Base-by-base conservation (phyloP, 2,329 filamentous ascomycete genomes). In the Alternaria alternata region DNA sequence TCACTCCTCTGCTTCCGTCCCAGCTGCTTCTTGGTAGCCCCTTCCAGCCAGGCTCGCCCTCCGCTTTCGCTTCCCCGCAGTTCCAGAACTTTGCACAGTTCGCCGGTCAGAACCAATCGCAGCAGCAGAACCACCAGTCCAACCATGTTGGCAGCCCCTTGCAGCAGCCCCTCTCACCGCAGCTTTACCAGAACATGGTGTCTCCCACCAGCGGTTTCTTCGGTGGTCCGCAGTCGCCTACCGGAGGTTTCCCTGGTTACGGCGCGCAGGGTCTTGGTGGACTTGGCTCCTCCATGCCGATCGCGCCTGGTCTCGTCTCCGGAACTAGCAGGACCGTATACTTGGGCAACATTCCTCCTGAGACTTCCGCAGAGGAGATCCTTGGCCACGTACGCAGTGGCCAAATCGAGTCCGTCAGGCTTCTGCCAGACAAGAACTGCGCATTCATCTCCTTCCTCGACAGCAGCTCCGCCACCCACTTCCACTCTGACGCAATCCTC, bases 371-470 rank as follows among this genome's bases (percentile, higher is more conserved):
- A 8, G 95, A 99, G 82, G 95, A 99, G 82, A 97, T 99, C 66
- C 84, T 99, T 57, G 91, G 94, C 66, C 95, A 99, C 75, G 95
- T 99, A 61, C 89, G 95, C 66, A 98, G 95, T 80, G 95, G 95
- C 24, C 95, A 98, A 78, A 98, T 99, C 73, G 95, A 99, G 83
- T 98, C 95, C n/a, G 95, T 99, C 54, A 91, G 95, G 71, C 87
- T 99, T 67, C 85, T 99, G 56, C 93, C 94, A 24, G 95, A 99
- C 82, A 99, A 98, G 92, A 99, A 98, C 86, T 99, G 95, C 77
- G 95, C 95, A 59, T 99, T 99, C 85, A 98, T 99, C 78, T 99
- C 95, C 7, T 99, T 99, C 84, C 85, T 99, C 67, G 95, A 99
- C 76, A 93, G 94, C 73, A 97, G 94, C 82, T 97, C 95, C 30